phyloP scores from a whole-genome alignment of 306 rosid species.

The Malus orientalis region DNA sequence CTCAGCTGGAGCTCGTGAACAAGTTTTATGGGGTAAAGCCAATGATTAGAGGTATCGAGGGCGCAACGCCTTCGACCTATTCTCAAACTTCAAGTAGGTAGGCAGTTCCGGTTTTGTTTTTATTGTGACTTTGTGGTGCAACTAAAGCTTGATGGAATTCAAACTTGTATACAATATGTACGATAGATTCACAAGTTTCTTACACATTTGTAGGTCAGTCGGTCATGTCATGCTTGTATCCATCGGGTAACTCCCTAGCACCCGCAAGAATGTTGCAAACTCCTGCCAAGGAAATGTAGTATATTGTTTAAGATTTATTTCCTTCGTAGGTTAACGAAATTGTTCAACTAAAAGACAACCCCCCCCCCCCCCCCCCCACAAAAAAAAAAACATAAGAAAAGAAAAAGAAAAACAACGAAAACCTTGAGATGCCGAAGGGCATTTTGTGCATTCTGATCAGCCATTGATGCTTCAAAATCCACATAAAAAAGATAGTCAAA shows the following conservation, averaged over 20 bases:
- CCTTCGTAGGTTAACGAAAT: background rate
- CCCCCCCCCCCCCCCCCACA: background rate
- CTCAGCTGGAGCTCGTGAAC: too few relatives aligned
- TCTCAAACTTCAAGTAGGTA: background rate
- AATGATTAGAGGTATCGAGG: too few relatives aligned
- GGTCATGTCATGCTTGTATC: slow-evolving; percentile 53
- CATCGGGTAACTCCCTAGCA: slow-evolving; percentile 94
- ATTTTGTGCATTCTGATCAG: slow-evolving; percentile 82
- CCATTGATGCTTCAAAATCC: slow-evolving; percentile 98
- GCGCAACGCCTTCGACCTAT: too few relatives aligned
- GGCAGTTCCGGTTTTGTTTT: too few relatives aligned
- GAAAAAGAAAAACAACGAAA: slow-evolving; percentile 2
- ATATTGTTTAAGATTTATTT: slow-evolving; percentile 12
- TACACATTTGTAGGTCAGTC: slow-evolving; percentile 14
- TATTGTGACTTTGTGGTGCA: background rate
- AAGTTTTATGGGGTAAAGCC: too few relatives aligned
- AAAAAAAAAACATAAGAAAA: background rate
- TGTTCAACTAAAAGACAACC: background rate
- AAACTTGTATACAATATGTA: background rate
- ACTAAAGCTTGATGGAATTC: background rate
- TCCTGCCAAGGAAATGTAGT: slow-evolving; percentile 51
- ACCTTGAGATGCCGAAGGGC: slow-evolving; percentile 81
- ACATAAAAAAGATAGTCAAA: slow-evolving; percentile 91
- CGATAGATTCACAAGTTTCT: background rate
- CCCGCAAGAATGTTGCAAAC: slow-evolving; percentile 87